Conservation (phyloP, 2,329 filamentous ascomycete genomes). For the Cladosporium sp. region DNA sequence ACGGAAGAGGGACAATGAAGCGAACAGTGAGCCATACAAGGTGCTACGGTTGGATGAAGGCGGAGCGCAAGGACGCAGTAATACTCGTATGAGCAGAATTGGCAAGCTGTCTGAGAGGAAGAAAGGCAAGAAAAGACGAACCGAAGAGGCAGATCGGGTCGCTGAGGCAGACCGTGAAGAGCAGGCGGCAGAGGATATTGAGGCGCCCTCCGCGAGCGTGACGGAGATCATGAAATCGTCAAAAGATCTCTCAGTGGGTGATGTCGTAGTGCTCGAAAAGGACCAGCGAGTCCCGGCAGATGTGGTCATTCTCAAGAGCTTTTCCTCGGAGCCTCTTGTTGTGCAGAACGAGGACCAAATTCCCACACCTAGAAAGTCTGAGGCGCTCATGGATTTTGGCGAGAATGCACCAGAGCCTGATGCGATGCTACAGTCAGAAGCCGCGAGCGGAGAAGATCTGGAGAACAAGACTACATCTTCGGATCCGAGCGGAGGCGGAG, state of each 20-base stretch:
- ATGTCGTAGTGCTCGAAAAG: conserved; percentile 88
- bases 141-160: conserved; percentile 36
- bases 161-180: conserved; percentile 69
- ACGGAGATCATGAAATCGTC: conserved; percentile 74
- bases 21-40: conserved; percentile 85
- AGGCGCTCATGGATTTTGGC: conserved; percentile 24
- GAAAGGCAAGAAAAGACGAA: conserved; percentile 27
- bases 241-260: conserved; percentile 84
- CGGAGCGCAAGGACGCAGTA: conserved; percentile 13
- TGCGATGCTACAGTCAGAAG: conserved; percentile 23
- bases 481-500: conserved; percentile 55
- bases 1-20: conserved; percentile 81
- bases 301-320: conserved; percentile 85
- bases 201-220: conserved; percentile 32
- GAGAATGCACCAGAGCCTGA: conserved; percentile 14
- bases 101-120: conserved; percentile 29
- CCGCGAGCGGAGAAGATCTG: conserved; percentile 16
- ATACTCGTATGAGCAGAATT: conserved; percentile 27
- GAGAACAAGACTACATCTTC: conserved; percentile 30
- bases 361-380: conserved; percentile 23
- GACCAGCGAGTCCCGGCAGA: conserved; percentile 92
- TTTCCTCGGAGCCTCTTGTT: conserved; percentile 50
- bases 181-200: conserved; percentile 42
- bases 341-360: conserved; percentile 32
- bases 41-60: conserved; percentile 51